These are phyloP conservation scores for Terfezia boudieri DNA, from an alignment of 495 filamentous ascomycete species.

Conservation along the genomic window DNA sequence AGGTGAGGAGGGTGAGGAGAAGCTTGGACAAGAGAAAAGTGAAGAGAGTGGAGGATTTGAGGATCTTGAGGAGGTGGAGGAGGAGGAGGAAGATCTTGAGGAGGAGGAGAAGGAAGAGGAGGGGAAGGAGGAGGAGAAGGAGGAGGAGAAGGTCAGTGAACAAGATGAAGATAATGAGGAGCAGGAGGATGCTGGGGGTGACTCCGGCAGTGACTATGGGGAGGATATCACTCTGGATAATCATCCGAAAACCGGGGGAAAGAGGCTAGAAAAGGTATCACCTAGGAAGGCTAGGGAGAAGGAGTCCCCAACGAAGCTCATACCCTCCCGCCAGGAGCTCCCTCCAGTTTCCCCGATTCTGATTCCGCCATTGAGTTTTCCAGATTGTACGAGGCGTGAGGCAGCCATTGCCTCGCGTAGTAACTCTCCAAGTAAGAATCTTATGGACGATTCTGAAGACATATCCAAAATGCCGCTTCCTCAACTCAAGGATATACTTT, in stretches of 20 bases:
- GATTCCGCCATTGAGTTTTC: neutral
- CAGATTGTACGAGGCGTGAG: too few relatives aligned
- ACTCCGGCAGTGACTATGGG: constrained; percentile 14
- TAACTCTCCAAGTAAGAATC: neutral
- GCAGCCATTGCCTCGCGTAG: neutral
- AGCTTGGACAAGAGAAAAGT: neutral
- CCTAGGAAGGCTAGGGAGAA: neutral
- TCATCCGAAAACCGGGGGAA: neutral
- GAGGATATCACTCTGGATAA: neutral
- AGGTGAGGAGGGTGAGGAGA: constrained; percentile 16
- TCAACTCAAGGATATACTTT: constrained; percentile 1
- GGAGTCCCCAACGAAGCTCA: constrained; percentile 12
- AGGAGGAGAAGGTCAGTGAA: neutral
- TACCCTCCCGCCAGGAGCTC: neutral
- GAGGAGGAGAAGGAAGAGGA: constrained; percentile 15
- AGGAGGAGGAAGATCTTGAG: neutral
- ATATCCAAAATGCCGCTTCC: constrained; percentile 1
- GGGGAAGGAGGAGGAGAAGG: neutral
- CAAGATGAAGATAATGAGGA: constrained; percentile 15
- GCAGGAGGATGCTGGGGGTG: constrained; percentile 22
- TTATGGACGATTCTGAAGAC: neutral
- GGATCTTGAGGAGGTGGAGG: neutral
- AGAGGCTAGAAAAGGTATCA: neutral
- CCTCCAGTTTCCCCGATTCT: neutral
- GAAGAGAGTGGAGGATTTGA: too few relatives aligned